Base-by-base conservation (phyloP, 2,329 filamentous ascomycete genomes). In the Chrysoporthe deuterocubensis region DNA sequence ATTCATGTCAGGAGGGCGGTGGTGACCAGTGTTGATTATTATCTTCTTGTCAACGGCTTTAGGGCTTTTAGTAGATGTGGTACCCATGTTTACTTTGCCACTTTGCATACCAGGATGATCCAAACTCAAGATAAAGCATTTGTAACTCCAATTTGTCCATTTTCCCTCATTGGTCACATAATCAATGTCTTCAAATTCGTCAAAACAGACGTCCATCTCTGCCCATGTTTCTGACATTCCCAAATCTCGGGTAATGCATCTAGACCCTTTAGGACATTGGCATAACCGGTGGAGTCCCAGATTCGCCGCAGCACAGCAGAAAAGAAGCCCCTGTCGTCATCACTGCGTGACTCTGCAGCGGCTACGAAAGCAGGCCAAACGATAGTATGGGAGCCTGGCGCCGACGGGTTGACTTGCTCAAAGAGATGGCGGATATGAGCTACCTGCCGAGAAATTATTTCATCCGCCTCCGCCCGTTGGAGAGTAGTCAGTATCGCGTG, bases 361-460 rank as follows among this genome's bases (percentile, higher is more conserved):
- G 65, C 68, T 13, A 69, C 59, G 18, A 69, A 69, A 1, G 68
- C 68, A 7, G 68, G 68, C 68, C 68, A 69, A 16, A 69, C 68
- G 34, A 69, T 62, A 18, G 61, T 67, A 43, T 69, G 68, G 9
- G 68, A 44, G 6, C 68, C 68, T 1, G 68, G 68, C 1, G 65
- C 68, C 3, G 54, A 52, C 14, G 54, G 62, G 43, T 69, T 60
- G 34, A 69, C 57, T 34, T 58, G 57, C 37, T 69, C 65, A 6
- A 69, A 67, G 21, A 69, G 65, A 13, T 42, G 13, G 13, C 65
- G 60, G 14, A 69, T 61, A 32, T 43, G 61, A 2, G 57, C 56
- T 1, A 64, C 18, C n/a, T 43, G 50, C 13, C 13, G 43, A 8
- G 21, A 18, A 46, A 66, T 62, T 7, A 40, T 42, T 32, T 63